These are phyloP conservation scores for Fusarium praegraminearum DNA, from an alignment of 2,329 filamentous ascomycete species.

Conservation along the genomic window DNA sequence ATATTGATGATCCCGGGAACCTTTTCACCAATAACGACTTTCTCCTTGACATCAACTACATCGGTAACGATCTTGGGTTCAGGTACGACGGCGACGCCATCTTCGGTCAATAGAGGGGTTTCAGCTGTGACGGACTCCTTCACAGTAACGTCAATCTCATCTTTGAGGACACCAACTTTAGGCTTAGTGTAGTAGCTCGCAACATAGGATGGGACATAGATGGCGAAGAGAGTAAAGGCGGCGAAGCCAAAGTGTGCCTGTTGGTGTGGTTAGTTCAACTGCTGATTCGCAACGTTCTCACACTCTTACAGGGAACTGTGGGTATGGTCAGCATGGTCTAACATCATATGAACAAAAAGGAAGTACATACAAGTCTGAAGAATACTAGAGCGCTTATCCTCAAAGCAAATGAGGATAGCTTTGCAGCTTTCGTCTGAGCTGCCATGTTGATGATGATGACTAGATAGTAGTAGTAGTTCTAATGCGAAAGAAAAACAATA, in stretches of 20 bases:
- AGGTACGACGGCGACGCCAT: constrained; percentile 48
- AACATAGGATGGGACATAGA: constrained; percentile 75
- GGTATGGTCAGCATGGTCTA: constrained; percentile 26
- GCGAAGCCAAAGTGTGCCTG: constrained; percentile 62
- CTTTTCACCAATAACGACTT: constrained; percentile 68
- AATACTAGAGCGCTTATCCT: constrained; percentile 54
- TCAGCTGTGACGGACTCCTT: constrained; percentile 57
- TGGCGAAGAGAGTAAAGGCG: constrained; percentile 71
- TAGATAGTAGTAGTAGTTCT: not conserved
- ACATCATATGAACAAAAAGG: not conserved
- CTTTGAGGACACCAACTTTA: constrained; percentile 69
- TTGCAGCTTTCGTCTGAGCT: constrained; percentile 50
- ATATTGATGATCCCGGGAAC: constrained; percentile 70
- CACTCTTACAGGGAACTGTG: constrained; percentile 53
- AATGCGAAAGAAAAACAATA: constrained; percentile 13
- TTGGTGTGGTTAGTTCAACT: constrained; percentile 32
- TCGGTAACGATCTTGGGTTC: constrained; percentile 56
- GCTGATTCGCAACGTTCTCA: constrained; percentile 10
- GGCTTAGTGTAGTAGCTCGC: constrained; percentile 68
- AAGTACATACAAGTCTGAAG: constrained; percentile 53
- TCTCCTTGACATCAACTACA: constrained; percentile 73
- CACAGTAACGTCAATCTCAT: constrained; percentile 68
- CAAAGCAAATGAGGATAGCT: constrained; percentile 54
- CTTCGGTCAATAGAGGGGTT: constrained; percentile 49
- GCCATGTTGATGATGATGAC: constrained; percentile 46